phyloP scores from a whole-genome alignment of 768 basidiomycete genomes.

The Russula foetens region DNA sequence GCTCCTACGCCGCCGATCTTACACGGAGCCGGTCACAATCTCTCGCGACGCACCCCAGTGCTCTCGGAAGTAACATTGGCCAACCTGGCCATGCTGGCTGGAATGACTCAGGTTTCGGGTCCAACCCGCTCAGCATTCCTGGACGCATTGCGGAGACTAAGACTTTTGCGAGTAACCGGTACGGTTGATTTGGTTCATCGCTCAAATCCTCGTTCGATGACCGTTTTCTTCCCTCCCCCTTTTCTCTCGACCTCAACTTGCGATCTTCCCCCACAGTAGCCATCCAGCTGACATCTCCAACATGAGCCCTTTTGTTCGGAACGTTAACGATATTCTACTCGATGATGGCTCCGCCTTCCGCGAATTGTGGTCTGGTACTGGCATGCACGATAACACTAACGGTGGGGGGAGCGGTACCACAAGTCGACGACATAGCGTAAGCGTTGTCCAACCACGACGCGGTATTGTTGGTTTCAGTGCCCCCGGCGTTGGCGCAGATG shows the following conservation, averaged over 20 bases:
- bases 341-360: conserved; percentile 67
- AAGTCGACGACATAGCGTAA: conserved; percentile 75
- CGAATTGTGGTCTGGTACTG: conserved; percentile 69
- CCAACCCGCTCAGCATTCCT: conserved; percentile 52
- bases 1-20: conserved; percentile 53
- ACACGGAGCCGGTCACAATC: conserved; percentile 73
- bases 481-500: conserved; percentile 39
- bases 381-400: conserved; percentile 54
- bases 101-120: conserved; percentile 47
- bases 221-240: conserved; percentile 39
- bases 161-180: conserved; percentile 54
- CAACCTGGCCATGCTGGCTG: conserved; percentile 41
- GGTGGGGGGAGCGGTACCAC: conserved; percentile 73
- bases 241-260: conserved; percentile 27
- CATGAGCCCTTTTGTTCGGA: conserved; percentile 79
- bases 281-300: conserved; percentile 56
- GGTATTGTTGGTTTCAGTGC: conserved; percentile 64
- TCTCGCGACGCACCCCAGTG: conserved; percentile 50
- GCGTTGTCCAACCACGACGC: conserved; percentile 68
- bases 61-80: conserved; percentile 40
- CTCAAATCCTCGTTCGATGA: conserved; percentile 50
- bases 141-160: conserved; percentile 54
- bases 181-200: conserved; percentile 50
- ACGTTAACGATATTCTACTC: conserved; percentile 68
- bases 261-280: conserved; percentile 29